Evolutionary conservation across 2,329 filamentous ascomycete species (phyloP).

Genomic region (Colletotrichum tofieldiae): DNA sequence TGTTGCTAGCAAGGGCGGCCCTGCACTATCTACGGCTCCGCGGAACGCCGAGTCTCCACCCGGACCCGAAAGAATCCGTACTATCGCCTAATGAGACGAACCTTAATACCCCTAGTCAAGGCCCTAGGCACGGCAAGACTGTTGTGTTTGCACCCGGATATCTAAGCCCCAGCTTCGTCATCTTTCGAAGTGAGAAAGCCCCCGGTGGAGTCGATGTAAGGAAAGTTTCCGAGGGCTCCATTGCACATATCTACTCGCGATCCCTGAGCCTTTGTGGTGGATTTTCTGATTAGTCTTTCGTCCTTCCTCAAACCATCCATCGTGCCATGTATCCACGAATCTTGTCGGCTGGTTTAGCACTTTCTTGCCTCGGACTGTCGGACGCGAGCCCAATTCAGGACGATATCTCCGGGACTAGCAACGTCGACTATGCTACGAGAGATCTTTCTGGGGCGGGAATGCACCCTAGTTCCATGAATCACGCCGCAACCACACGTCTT

Average conservation of each 20-base stretch:
- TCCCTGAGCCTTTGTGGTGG: background rate
- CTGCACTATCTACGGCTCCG: conserved; percentile 16
- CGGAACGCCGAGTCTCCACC: conserved; percentile 31
- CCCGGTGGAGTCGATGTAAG: too few relatives aligned
- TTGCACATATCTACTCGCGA: conserved; percentile 12
- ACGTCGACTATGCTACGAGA: background rate
- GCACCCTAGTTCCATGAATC: too few relatives aligned
- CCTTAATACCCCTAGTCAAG: conserved; percentile 10
- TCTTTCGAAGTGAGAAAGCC: background rate
- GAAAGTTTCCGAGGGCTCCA: background rate
- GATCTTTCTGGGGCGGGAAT: background rate
- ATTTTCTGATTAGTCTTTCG: background rate
- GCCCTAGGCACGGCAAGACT: background rate
- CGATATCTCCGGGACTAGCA: too few relatives aligned
- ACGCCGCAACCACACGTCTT: background rate
- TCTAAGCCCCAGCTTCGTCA: conserved; percentile 5
- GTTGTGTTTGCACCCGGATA: background rate
- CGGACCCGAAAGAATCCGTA: conserved; percentile 3
- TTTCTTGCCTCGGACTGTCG: background rate
- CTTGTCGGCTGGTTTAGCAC: background rate
- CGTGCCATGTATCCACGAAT: conserved; percentile 19
- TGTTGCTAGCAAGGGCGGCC: conserved; percentile 10
- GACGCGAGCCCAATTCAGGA: background rate
- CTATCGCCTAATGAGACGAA: conserved; percentile 27
- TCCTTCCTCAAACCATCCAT: background rate